A percentile compares a stretch with the other conserved stretches of the same genome.
Conservation (phyloP, 345 rosid genomes). For the Jatropha curcas region DNA sequence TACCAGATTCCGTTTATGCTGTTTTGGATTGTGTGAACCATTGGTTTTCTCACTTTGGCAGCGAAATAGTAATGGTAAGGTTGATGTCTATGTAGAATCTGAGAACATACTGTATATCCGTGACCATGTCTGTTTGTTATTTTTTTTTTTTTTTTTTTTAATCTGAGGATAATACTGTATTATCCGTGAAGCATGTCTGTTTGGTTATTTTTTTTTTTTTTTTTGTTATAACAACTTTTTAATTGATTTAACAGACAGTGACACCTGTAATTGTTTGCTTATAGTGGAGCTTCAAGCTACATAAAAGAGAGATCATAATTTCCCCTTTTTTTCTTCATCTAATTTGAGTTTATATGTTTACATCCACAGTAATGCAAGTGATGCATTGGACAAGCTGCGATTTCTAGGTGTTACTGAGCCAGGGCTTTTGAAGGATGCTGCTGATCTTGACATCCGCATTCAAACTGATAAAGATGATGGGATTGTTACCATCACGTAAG, state of each 20-base stretch:
- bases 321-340: neutral
- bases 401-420: conserved; percentile 82
- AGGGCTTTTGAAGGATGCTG: conserved; percentile 64
- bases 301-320: neutral
- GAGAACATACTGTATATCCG: neutral
- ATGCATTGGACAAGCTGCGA: conserved; percentile 93
- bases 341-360: conserved; percentile 11
- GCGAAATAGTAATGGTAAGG: neutral
- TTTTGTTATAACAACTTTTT: too few relatives aligned
- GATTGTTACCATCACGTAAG: conserved; percentile 69
- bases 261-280: neutral
- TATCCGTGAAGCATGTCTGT: too few relatives aligned
- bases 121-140: neutral
- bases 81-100: neutral
- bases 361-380: conserved; percentile 86
- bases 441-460: conserved; percentile 84
- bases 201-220: too few relatives aligned
- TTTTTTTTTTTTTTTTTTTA: too few relatives aligned
- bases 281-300: neutral
- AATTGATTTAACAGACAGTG: too few relatives aligned
- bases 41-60: neutral
- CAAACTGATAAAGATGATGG: conserved; percentile 88
- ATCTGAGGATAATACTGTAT: too few relatives aligned
- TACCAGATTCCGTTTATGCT: neutral
- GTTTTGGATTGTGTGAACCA: neutral